Conservation (phyloP, 2,329 filamentous ascomycete species). For the Colletotrichum camelliae region DNA sequence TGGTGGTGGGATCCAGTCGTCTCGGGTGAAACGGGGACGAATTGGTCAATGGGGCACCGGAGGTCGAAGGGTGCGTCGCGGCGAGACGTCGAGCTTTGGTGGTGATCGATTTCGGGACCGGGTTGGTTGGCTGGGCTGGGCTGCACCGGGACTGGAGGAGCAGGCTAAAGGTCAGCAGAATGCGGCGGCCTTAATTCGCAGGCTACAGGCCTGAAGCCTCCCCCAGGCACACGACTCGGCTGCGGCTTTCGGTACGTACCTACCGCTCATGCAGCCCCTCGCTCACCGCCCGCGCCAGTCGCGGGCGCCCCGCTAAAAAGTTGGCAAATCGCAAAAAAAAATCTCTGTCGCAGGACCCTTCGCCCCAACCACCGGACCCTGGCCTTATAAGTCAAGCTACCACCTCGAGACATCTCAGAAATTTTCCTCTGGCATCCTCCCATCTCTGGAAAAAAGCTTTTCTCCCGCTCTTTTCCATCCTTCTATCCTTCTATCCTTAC, state of each 20-base stretch:
- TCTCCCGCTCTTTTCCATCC: neutral
- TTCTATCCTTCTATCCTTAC: neutral
- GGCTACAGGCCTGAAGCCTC: neutral
- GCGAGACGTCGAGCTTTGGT: slow-evolving; percentile 11
- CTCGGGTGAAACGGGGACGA: neutral
- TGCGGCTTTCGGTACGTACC: slow-evolving; percentile 15
- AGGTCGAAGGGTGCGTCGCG: neutral
- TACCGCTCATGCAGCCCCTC: neutral
- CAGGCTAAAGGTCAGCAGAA: slow-evolving; percentile 12
- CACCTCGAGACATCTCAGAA: neutral
- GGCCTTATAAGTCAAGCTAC: slow-evolving; percentile 20
- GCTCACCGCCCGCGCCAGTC: slow-evolving; percentile 19
- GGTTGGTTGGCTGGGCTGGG: neutral
- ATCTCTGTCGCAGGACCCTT: slow-evolving; percentile 21
- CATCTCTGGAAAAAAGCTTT: slow-evolving; percentile 14
- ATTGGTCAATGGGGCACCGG: slow-evolving; percentile 4
- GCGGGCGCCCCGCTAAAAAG: slow-evolving; percentile 18
- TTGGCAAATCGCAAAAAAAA: slow-evolving; percentile 23
- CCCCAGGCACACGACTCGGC: neutral
- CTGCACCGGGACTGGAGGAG: slow-evolving; percentile 11
- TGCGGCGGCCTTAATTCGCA: slow-evolving; percentile 20
- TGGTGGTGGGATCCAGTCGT: neutral
- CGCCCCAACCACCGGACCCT: slow-evolving; percentile 21
- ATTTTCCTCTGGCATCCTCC: slow-evolving; percentile 6
- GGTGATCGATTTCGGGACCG: slow-evolving; percentile 7